Evolutionary conservation across 257 asterid species (phyloP).

Genomic region (Solanum pennellii): DNA sequence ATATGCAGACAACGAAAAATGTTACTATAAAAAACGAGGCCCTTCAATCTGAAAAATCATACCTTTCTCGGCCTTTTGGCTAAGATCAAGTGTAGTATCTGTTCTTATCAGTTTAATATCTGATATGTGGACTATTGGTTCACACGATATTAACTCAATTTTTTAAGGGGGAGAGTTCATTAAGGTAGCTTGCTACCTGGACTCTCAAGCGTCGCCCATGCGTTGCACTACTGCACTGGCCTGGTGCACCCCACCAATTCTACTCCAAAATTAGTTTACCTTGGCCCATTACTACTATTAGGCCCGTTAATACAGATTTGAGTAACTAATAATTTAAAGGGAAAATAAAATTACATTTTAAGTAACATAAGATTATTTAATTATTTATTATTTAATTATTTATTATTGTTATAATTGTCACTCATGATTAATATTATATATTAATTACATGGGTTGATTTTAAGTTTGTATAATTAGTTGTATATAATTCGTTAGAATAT

Average conservation of each 20-base stretch:
- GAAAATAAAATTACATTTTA: too few relatives aligned
- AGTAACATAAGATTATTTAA: too few relatives aligned
- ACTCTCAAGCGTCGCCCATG: not conserved
- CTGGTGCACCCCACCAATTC: not conserved
- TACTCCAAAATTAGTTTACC: fast-evolving
- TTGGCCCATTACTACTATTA: not conserved
- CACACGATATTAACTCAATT: not conserved
- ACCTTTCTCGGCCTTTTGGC: conserved; percentile 53
- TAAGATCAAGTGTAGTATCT: conserved; percentile 34
- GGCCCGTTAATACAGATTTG: too few relatives aligned
- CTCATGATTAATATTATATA: too few relatives aligned
- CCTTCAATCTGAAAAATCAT: not conserved
- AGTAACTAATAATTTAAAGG: too few relatives aligned
- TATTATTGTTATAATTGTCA: too few relatives aligned
- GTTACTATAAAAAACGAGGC: not conserved
- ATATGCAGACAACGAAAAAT: not conserved
- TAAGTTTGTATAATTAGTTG: too few relatives aligned
- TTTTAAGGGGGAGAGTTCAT: too few relatives aligned
- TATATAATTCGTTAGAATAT: too few relatives aligned
- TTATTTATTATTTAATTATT: too few relatives aligned
- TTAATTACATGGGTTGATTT: too few relatives aligned
- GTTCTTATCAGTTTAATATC: not conserved
- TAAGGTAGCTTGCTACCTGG: not conserved
- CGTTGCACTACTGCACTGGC: not conserved
- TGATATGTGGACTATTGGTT: not conserved